Percentiles rank a stretch among this genome's conserved stretches.
phyloP scores from a whole-genome alignment of 345 rosid species.

The Syzygium grande region DNA sequence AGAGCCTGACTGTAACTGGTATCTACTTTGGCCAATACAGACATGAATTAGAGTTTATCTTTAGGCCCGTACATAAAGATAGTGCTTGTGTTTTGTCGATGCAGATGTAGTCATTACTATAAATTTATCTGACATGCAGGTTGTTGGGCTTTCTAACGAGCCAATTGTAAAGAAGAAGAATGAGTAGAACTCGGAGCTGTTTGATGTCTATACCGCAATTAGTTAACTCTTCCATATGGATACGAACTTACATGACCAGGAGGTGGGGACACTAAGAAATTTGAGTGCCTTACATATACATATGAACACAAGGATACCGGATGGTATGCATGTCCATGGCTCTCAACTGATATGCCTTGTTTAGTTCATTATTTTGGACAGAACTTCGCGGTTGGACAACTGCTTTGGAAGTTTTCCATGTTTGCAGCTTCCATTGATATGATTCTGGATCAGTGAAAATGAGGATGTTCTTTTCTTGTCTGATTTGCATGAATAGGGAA shows the following conservation, averaged over 20 bases:
- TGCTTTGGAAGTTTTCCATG: background rate
- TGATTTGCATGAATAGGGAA: background rate
- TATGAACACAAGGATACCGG: background rate
- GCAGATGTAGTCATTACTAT: background rate
- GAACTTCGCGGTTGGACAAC: background rate
- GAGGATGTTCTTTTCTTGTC: background rate
- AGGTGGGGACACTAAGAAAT: background rate
- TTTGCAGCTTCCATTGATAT: background rate
- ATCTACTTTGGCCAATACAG: background rate
- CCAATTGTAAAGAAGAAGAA: background rate
- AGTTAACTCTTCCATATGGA: background rate
- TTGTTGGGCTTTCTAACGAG: background rate
- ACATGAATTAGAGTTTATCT: background rate
- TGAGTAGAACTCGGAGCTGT: background rate
- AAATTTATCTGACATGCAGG: background rate
- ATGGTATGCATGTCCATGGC: background rate
- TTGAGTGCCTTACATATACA: background rate
- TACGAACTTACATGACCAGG: background rate
- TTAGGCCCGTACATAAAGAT: background rate
- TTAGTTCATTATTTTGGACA: background rate
- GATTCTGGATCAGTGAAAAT: background rate
- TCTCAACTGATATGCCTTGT: background rate
- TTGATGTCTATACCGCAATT: background rate
- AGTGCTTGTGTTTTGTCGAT: background rate
- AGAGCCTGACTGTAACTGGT: background rate